Conservation (phyloP, 1,139 yeast species). For the Debaryomyces sp. region DNA sequence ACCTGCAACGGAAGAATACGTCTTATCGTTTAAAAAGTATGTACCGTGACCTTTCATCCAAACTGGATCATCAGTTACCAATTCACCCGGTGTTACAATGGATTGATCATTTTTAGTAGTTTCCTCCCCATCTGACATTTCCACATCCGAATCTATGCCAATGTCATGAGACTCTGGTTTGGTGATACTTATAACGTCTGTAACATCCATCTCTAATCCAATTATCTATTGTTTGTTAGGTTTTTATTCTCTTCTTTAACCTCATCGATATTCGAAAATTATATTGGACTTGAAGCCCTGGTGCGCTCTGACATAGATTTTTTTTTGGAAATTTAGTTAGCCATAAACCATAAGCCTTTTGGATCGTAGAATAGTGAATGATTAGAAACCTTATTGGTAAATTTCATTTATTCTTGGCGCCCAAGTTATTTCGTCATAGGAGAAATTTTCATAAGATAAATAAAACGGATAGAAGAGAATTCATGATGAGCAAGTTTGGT, state of each 20-base stretch:
- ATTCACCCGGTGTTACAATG: conserved; percentile 93
- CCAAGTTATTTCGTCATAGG: conserved; percentile 1
- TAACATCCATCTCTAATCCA: conserved; percentile 22
- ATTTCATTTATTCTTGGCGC: background rate
- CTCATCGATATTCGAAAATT: conserved; percentile 6
- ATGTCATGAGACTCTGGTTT: conserved; percentile 26
- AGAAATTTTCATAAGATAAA: conserved; percentile 20
- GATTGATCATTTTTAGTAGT: conserved; percentile 18
- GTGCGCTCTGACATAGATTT: background rate
- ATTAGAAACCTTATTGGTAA: conserved; percentile 1
- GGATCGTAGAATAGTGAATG: conserved; percentile 1
- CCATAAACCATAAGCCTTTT: background rate
- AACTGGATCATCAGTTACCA: conserved; percentile 90
- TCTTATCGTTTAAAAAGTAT: conserved; percentile 67
- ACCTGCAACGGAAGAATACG: conserved; percentile 94
- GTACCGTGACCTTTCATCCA: conserved; percentile 99
- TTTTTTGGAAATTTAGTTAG: background rate
- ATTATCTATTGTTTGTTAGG: background rate
- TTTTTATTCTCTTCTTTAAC: conserved; percentile 3
- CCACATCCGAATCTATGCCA: conserved; percentile 31
- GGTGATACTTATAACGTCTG: conserved; percentile 42
- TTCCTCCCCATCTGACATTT: conserved; percentile 34
- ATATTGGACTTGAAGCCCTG: conserved; percentile 4
- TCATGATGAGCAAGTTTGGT: conserved; percentile 36
- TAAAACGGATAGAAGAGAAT: conserved; percentile 29